phyloP scores from a whole-genome alignment of 192 early-diverging fungal genomes.

The Linnemannia elongata region DNA sequence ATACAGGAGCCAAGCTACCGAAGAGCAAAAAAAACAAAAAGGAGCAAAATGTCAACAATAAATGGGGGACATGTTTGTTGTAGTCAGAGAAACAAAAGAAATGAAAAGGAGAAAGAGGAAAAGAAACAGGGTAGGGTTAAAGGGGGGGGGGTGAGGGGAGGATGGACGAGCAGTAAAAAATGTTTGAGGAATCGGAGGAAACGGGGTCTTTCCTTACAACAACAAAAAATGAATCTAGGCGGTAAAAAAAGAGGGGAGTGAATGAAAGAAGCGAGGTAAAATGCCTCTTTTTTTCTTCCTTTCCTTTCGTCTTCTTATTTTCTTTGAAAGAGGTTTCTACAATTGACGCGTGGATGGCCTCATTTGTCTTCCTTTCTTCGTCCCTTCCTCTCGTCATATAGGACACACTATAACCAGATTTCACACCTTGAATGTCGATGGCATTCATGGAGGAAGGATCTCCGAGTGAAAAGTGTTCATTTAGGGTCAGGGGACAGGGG shows the following conservation, averaged over 20 bases:
- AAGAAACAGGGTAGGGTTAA: neutral
- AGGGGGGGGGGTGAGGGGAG: neutral
- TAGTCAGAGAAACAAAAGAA: neutral
- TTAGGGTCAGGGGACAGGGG: neutral
- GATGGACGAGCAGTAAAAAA: neutral
- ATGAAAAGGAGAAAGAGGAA: neutral
- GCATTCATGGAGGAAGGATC: neutral
- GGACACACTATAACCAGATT: no score
- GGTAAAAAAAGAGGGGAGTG: no score
- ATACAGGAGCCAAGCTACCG: neutral
- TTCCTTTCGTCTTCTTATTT: neutral
- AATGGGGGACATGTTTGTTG: neutral
- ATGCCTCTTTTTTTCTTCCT: no score
- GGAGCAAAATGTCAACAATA: neutral
- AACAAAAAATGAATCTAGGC: no score
- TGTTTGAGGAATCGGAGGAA: neutral
- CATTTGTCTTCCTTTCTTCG: no score
- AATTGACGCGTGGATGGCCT: neutral
- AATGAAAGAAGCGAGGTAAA: no score
- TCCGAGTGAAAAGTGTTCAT: neutral
- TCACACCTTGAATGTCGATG: neutral
- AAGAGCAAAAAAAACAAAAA: neutral
- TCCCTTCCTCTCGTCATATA: no score
- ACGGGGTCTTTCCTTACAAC: neutral
- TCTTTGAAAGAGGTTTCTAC: neutral